phyloP scores from a whole-genome alignment of 139 green algal species.

The Pedinophyceae sp. region DNA sequence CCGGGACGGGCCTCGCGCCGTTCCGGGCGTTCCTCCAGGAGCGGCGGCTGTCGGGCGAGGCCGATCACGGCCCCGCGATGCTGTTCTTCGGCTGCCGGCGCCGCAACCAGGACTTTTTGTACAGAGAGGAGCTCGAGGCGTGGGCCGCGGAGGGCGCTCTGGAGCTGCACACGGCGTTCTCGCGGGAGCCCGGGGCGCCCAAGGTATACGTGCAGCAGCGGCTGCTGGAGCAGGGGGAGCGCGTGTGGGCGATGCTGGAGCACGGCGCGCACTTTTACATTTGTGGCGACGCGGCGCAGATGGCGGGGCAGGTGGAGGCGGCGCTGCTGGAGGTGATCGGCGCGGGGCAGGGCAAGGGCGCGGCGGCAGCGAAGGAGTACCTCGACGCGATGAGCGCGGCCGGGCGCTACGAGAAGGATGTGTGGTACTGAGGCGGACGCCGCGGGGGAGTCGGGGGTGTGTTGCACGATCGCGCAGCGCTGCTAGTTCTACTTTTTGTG shows the following conservation, averaged over 20 bases:
- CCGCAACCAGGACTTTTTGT: constrained; percentile 73
- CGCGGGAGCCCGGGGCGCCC: constrained; percentile 25
- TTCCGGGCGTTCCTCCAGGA: constrained; percentile 61
- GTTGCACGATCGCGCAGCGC: too few relatives aligned
- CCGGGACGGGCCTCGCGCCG: constrained; percentile 75
- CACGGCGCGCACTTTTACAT: constrained; percentile 68
- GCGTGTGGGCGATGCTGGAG: constrained; percentile 58
- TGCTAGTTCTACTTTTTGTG: too few relatives aligned
- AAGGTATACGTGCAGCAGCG: constrained; percentile 93
- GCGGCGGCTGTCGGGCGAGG: background rate
- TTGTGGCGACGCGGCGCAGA: constrained; percentile 64
- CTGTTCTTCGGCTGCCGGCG: constrained; percentile 77
- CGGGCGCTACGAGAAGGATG: constrained; percentile 61
- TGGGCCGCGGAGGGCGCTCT: constrained; percentile 39
- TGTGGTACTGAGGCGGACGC: constrained; percentile 72
- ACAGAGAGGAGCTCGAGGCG: constrained; percentile 39
- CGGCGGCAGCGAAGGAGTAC: constrained; percentile 22
- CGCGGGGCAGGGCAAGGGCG: background rate
- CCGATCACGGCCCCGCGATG: constrained; percentile 19
- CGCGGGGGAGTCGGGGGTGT: too few relatives aligned
- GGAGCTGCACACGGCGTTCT: constrained; percentile 66
- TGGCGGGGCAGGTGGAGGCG: constrained; percentile 46
- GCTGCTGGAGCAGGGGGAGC: constrained; percentile 31
- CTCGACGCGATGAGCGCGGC: constrained; percentile 26
- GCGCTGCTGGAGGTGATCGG: constrained; percentile 32